Evolutionary conservation across 2,329 filamentous ascomycete species (phyloP), one percentile per base, ranked within the genome.

Genomic region (Claviceps sp.): DNA sequence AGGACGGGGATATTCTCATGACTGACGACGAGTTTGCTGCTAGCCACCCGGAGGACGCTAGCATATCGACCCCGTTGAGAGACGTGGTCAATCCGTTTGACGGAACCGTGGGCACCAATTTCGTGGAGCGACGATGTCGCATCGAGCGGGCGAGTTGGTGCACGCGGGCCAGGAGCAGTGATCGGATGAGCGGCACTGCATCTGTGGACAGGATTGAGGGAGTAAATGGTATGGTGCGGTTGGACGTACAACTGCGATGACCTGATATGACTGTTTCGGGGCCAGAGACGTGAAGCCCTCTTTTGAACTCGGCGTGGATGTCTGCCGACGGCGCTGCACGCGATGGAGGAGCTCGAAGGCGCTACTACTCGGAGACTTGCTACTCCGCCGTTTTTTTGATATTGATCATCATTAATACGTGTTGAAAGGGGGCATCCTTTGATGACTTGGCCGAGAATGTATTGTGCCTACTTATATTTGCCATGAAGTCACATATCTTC

Each of bases 201-300:
- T 60, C 56, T 39, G 54, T 61, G 49, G 64, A 65, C 53, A 52
- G 68, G 42, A 62, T 68, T 14, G 66, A 67, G 53, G 63, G 68
- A 49, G 50, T 66, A 22, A 62, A 58, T n/a, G 66, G 65, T 11
- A 62, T 70, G 51, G 60, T 64, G 34, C 63, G 66, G 55, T 60
- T 72, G 47, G 65, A 70, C 52, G 58, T 71, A 56, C 67, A 70
- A 57, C 62, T 71, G 26, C 50, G 55, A 44, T 56, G 36, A 34
- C 1, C 1, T 7, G 17, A 47, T 7, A 4, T 6, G 16, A 9
- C 43, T 34, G 26, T 34, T 16, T 13, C 14, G 13, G 11, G 20
- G 4, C 22, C 2, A 26, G 11, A 8, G 42, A 45, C 20, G 16
- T 22, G 20, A 1, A 29, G 6, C 20, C 20, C 14, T 16, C 23